phyloP scores from a whole-genome alignment of 305 asterid species.

The Galium porrigens region DNA sequence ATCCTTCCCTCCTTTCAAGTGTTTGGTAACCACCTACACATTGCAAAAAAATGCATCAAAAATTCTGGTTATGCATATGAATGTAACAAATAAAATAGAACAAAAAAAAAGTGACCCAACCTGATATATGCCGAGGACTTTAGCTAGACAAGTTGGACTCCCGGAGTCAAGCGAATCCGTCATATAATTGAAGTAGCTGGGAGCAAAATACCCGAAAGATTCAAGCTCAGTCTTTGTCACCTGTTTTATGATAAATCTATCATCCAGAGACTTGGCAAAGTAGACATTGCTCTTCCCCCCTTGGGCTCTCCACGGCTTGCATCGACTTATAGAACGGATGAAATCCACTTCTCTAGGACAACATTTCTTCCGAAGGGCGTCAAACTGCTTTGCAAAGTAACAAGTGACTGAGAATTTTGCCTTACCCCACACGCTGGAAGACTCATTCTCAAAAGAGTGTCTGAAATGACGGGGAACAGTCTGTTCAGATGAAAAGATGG shows the following conservation, averaged over 20 bases:
- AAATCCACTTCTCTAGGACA: constrained; percentile 63
- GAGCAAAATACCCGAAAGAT: constrained; percentile 78
- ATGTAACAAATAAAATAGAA: neutral
- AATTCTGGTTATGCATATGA: neutral
- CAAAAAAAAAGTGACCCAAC: constrained; percentile 22
- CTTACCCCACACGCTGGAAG: constrained; percentile 35
- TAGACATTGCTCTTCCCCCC: constrained; percentile 92
- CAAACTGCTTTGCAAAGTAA: constrained; percentile 71
- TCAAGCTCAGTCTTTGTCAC: constrained; percentile 89
- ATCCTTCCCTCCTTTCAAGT: constrained; percentile 65
- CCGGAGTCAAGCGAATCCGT: constrained; percentile 49
- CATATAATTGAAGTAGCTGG: constrained; percentile 58
- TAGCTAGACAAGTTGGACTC: constrained; percentile 78
- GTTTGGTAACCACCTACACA: constrained; percentile 48
- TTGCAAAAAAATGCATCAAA: constrained; percentile 6
- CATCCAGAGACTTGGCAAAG: constrained; percentile 79
- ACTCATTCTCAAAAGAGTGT: constrained; percentile 59
- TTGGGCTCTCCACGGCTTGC: constrained; percentile 81
- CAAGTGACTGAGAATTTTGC: constrained; percentile 62
- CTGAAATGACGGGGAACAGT: constrained; percentile 61
- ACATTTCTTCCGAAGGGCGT: constrained; percentile 58
- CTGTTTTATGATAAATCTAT: constrained; percentile 72
- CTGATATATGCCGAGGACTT: constrained; percentile 88
- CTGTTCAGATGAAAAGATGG: constrained; percentile 28
- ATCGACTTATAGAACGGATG: constrained; percentile 66